Conservation (phyloP, 2,329 filamentous ascomycete genomes). For the Epichloe festucae region DNA sequence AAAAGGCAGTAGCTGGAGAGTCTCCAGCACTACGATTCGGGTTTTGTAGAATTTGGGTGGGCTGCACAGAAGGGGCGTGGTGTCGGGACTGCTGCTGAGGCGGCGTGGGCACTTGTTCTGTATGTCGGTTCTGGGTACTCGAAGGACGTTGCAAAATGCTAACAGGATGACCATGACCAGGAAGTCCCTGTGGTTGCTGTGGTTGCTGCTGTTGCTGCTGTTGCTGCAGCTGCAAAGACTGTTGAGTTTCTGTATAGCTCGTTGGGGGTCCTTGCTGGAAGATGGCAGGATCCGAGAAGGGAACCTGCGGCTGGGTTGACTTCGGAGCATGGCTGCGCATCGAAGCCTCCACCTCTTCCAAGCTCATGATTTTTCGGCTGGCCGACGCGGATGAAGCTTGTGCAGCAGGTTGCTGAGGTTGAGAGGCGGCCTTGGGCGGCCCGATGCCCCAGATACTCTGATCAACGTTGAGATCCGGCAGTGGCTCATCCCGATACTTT, state of each 20-base stretch:
- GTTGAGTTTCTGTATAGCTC: constrained; percentile 13
- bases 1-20: constrained; percentile 20
- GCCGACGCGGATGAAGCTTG: constrained; percentile 15
- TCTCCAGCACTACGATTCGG: constrained; percentile 51
- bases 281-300: constrained; percentile 19
- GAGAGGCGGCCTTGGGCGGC: constrained; percentile 32
- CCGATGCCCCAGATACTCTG: constrained; percentile 82
- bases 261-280: constrained; percentile 14
- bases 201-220: constrained; percentile 14
- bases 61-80: constrained; percentile 34
- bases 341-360: constrained; percentile 92
- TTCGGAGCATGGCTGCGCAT: constrained; percentile 62
- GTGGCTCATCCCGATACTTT: constrained; percentile 75
- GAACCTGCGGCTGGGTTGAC: constrained; percentile 22
- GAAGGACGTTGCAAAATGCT: constrained; percentile 43
- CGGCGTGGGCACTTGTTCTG: constrained; percentile 15
- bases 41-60: constrained; percentile 69
- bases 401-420: constrained; percentile 15
- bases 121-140: constrained; percentile 19
- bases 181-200: constrained; percentile 19
- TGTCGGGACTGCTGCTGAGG: constrained; percentile 17
- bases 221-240: constrained; percentile 13
- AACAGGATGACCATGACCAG: constrained; percentile 34
- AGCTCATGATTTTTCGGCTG: constrained; percentile 73
- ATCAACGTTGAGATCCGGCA: constrained; percentile 84